These are phyloP conservation scores for Rhizopus stolonifer DNA, from an alignment of 371 early-diverging fungal genomes.

Conservation along the genomic window DNA sequence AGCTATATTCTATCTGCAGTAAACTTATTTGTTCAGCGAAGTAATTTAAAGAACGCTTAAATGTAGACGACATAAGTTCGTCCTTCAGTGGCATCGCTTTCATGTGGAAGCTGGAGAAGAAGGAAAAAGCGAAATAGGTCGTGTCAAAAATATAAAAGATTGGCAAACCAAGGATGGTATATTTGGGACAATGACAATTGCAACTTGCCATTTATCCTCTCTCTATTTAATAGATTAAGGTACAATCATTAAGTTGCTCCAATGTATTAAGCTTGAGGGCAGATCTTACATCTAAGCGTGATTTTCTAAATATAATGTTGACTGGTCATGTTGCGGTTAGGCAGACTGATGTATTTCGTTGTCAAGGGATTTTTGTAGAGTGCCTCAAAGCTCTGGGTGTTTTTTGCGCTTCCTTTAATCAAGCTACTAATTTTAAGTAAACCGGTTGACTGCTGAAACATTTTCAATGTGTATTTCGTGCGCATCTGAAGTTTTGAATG, in stretches of 20 bases:
- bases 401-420: conserved; percentile 2
- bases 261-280: conserved; percentile 5
- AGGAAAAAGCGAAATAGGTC: no score
- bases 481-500: no score
- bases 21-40: no score
- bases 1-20: no score
- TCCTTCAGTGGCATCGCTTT: no score
- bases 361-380: conserved; percentile 7
- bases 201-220: no score
- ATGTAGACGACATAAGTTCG: no score
- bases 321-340: neutral
- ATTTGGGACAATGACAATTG: neutral
- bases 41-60: no score
- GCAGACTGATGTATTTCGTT: conserved; percentile 8
- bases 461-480: no score
- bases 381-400: neutral
- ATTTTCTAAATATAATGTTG: neutral
- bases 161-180: conserved; percentile 1
- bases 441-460: no score
- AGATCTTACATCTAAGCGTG: conserved; percentile 8
- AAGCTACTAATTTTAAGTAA: conserved; percentile 1
- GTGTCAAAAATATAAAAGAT: no score
- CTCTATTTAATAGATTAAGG: neutral
- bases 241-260: neutral
- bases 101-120: no score